Evolutionary conservation across 2,329 filamentous ascomycete species (phyloP), one percentile per base, ranked within the genome.

Genomic region (Fusarium avenaceum): DNA sequence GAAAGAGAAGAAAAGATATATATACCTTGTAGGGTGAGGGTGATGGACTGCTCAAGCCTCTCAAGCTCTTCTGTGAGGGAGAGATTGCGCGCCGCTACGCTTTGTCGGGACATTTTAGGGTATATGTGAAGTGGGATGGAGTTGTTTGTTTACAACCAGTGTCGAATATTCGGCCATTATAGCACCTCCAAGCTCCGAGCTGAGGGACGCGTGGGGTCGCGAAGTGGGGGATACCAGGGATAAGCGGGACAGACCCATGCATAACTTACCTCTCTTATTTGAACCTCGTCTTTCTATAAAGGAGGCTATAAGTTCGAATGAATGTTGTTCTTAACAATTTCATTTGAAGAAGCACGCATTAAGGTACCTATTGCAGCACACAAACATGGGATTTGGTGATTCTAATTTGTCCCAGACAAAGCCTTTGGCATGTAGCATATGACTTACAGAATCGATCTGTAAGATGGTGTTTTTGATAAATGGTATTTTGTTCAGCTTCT

Each of bases 21-120:
- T 20, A 70, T 78, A 92, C 93, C 93, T 90, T 98, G 96, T 22
- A 99, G 84, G 0, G 95, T 98, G 40, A 98, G 85, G 0, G 96
- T 99, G 73, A 99, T 98, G 22, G 93, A 96, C 78, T 99, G 96
- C 79, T 99, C 96, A 6, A 99, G 84, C 79, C 91, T 94, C 81
- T 99, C 96, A 53, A 99, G 85, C 84, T 99, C 96, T 77, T 99
- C 96, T 0, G 95, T 97, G 63, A 97, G 85, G 7, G 93, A 93
- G 63, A 98, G 83, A 48, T 81, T 85, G 64, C 87, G 82, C 42
- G 84, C 79, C 3, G 86, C 81, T 26, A 79, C 75, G 43, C 80
- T 81, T 20, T 83, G 79, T 57, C 82, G 82, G 70, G 86, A 83
- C 86, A 88, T 88, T 38, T 46, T 55, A 32, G 13, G 8, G 28